phyloP scores from a whole-genome alignment of 768 basidiomycete species.

The Xerocomellus chrysenteron region DNA sequence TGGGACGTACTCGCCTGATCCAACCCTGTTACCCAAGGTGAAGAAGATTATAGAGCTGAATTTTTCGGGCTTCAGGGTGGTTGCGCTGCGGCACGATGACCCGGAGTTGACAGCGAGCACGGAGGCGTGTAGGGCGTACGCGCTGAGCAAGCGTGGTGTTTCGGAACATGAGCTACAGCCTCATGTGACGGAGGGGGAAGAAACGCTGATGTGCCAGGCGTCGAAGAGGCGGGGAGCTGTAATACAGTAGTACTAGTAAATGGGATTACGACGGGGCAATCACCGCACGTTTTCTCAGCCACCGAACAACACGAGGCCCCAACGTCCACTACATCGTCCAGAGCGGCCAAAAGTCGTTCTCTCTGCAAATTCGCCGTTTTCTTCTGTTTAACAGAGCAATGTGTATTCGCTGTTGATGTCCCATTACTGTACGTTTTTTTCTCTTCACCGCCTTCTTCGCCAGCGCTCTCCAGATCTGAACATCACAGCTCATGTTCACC shows the following conservation, averaged over 20 bases:
- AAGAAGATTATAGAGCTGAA: conserved; percentile 68
- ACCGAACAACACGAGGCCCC: conserved; percentile 33
- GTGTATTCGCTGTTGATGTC: conserved; percentile 27
- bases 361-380: conserved; percentile 3
- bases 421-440: conserved; percentile 17
- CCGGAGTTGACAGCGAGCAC: conserved; percentile 54
- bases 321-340: conserved; percentile 14
- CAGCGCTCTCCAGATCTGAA: background rate
- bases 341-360: conserved; percentile 6
- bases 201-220: conserved; percentile 43
- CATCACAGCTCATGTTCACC: background rate
- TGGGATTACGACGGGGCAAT: conserved; percentile 28
- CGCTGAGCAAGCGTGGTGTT: conserved; percentile 57
- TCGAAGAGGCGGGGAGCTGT: conserved; percentile 1
- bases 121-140: conserved; percentile 69
- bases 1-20: conserved; percentile 81
- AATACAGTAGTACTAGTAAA: conserved; percentile 3
- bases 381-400: conserved; percentile 19
- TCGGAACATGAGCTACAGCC: conserved; percentile 63
- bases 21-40: conserved; percentile 56
- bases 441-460: background rate
- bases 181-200: conserved; percentile 52
- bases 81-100: conserved; percentile 56
- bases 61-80: conserved; percentile 61
- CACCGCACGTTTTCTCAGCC: conserved; percentile 38